Evolutionary conservation across 164 flowering plant species (phyloP), one percentile per base, ranked within the genome.

Genomic region (Liquidambar formosana): DNA sequence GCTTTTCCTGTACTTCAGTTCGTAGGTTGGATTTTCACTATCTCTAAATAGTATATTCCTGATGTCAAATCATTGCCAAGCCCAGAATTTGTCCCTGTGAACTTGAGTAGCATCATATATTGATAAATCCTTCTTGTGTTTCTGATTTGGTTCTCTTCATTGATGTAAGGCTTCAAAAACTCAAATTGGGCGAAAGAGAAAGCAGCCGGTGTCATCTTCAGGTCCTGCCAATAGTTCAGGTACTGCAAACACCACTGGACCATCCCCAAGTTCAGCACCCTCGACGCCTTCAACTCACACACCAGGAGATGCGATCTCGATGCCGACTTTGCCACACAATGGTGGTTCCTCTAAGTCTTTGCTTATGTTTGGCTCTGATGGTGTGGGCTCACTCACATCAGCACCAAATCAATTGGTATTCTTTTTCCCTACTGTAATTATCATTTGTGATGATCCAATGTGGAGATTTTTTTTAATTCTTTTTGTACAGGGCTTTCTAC

Each of bases 151-250:
- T 74, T 27, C 25, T 62, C 18, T 44, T 28, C 41, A 48, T 47
- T 63, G 2, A 8, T 38, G n/a, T 33, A 75, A 84, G 88, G 81
- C 74, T 46, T 75, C 81, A 57, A 80, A 82, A 65, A 73, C 26
- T 63, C 81, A 78, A 61, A 67, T 64, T 70, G 83, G 74, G 46
- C 53, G 77, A 61, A 83, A 83, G 77, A 78, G 86, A 69, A 80
- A 80, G 67, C 82, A 76, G 60, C 70, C 81, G 57, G 77, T 65
- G 18, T 78, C 86, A 44, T 80, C 84, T 62, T 78, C 83, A 51
- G 82, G 80, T 48, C 81, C 84, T 56, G 79, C 82, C 44, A 80
- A 78, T 68, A 80, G 82, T 69, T 70, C 82, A 16, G 84, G 80
- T 15, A 77, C 80, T 67, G 82, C 77, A 61, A 80, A 80, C 48